Evolutionary conservation across 2,329 filamentous ascomycete genomes (phyloP).

Genomic region (Scorias spongiosa): DNA sequence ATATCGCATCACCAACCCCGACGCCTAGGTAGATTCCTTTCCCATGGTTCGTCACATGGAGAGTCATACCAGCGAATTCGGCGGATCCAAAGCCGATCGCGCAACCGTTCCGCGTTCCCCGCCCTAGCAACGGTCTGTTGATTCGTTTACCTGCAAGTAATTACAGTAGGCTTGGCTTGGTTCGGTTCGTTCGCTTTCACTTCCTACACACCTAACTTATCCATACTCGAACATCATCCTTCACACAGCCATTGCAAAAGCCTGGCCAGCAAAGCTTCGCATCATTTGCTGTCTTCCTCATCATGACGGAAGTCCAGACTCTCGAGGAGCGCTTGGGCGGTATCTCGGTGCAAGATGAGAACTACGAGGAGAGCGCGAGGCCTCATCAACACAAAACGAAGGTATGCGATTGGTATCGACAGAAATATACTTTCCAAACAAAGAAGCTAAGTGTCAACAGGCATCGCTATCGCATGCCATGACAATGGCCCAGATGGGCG

Average conservation of each 20-base stretch:
- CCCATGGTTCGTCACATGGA: too few species aligned
- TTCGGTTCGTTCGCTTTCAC: too few species aligned
- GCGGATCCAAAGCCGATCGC: neutral
- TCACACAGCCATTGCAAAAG: too few species aligned
- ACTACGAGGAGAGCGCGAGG: conserved; percentile 41
- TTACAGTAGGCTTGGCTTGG: neutral
- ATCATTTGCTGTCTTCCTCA: neutral
- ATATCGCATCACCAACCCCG: too few species aligned
- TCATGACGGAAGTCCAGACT: conserved; percentile 52
- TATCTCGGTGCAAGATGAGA: conserved; percentile 80
- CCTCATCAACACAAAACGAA: conserved; percentile 58
- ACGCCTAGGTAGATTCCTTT: too few species aligned
- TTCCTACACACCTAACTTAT: neutral
- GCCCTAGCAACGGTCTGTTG: neutral
- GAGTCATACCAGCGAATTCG: neutral
- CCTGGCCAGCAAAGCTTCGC: too few species aligned
- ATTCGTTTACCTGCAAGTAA: neutral
- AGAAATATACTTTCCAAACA: conserved; percentile 5
- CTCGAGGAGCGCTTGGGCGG: conserved; percentile 82
- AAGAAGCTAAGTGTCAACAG: conserved; percentile 17
- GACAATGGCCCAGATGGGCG: conserved; percentile 32
- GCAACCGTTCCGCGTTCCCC: neutral
- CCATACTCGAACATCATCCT: neutral
- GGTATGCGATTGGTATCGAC: conserved; percentile 33
- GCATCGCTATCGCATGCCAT: conserved; percentile 32